A percentile compares a stretch with the other conserved stretches of the same genome.
These are phyloP conservation scores for Leishmania braziliensis DNA, from an alignment of 208 protist species.

Conservation along the genomic window DNA sequence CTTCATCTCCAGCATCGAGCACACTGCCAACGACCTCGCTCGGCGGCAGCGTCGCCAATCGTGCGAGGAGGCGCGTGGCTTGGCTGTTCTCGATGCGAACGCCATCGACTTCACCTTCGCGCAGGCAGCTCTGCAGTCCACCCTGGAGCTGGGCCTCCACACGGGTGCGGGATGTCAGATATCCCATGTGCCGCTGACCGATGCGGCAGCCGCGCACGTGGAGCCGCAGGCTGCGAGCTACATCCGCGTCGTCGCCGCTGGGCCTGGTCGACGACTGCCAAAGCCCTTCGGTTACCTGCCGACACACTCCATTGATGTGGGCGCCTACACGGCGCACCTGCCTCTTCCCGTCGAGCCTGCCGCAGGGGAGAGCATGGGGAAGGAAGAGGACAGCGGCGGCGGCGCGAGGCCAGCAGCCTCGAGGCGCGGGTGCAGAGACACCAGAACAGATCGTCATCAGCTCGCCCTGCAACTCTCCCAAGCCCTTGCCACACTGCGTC, in stretches of 20 bases:
- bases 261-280: slow-evolving; percentile 23
- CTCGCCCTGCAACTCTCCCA: slow-evolving; percentile 41
- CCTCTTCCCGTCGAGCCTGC: slow-evolving; percentile 30
- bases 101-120: slow-evolving; percentile 74
- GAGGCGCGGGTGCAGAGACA: neutral
- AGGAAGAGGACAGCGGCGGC: slow-evolving; percentile 2
- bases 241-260: slow-evolving; percentile 42
- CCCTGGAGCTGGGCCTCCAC: slow-evolving; percentile 57
- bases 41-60: slow-evolving; percentile 28
- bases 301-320: slow-evolving; percentile 53
- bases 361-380: neutral
- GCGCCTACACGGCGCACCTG: slow-evolving; percentile 59
- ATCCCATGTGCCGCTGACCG: slow-evolving; percentile 58
- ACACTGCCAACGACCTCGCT: slow-evolving; percentile 31
- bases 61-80: slow-evolving; percentile 38
- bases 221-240: slow-evolving; percentile 44
- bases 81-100: slow-evolving; percentile 69
- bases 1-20: slow-evolving; percentile 59
- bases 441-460: slow-evolving; percentile 19
- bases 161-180: slow-evolving; percentile 55
- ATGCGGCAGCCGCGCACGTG: slow-evolving; percentile 37
- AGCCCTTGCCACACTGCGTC: slow-evolving; percentile 44
- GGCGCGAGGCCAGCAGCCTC: neutral
- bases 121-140: slow-evolving; percentile 58
- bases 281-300: slow-evolving; percentile 51